Evolutionary conservation across 257 asterid species (phyloP), one percentile per base, ranked within the genome.

Genomic region (Nicotiana benthamiana): DNA sequence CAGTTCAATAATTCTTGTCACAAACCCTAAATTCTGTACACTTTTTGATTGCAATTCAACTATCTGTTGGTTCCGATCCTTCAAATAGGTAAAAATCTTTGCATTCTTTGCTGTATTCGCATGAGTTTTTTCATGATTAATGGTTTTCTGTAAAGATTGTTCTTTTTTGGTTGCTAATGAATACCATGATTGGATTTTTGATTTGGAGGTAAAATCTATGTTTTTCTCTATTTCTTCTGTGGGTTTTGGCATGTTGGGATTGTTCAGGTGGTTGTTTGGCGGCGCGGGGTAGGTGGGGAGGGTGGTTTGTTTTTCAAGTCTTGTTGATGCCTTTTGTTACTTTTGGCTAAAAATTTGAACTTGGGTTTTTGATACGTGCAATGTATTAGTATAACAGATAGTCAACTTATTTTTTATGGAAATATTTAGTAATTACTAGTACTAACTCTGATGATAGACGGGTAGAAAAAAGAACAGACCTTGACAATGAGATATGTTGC

Each of bases 181-280:
- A 46, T 70, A 22, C 77, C 77, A 70, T 70, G 18, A 22, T 11
- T 43, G 59, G 36, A 43, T 40, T 40, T 70, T 1, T 15, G 24
- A 48, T 46, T 72, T 46, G 12, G 60, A 43, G 20, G 77, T 70
- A 46, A 51, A 70, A 13, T 43, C 13, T 60, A 24, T 11, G 32
- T 61, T 18, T 5, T 10, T 61, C 5, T 13, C 10, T 63, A 11
- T 63, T 63, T 13, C 20, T 1, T 22, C 0, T 72, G 60, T 46
- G 60, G 59, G 60, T 72, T 72, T 70, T 72, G 60, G 78, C 78
- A 3, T 72, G 60, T 72, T 72, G 59, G 60, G 60, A n/a, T 70
- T 70, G 28, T 68, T 11, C 36, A 11, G 76, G 76, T 48, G 54
- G 54, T 48, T 48, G 17, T 48, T 48, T 1, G 16, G 13, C 4